Conservation (phyloP, 140 eudicot genomes). For the Anethum foeniculum region DNA sequence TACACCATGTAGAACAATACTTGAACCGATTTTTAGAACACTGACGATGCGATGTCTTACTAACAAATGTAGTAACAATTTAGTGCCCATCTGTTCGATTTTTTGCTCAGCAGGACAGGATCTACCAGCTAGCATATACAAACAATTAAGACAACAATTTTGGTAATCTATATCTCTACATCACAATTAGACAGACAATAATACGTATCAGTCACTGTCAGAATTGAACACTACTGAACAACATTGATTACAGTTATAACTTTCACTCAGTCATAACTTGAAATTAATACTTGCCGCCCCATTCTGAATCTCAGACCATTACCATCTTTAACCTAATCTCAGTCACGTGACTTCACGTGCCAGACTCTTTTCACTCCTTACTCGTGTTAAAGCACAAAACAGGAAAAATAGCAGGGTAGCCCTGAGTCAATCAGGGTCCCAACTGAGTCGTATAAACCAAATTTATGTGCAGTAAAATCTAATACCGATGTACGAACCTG, state of each 20-base stretch:
- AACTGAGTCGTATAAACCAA: background rate
- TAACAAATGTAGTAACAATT: no score
- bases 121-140: background rate
- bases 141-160: background rate
- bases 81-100: no score
- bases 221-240: slow-evolving; percentile 3
- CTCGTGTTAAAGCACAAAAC: background rate
- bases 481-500: slow-evolving; percentile 39
- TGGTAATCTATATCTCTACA: background rate
- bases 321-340: slow-evolving; percentile 2
- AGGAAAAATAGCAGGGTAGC: no score
- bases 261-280: slow-evolving; percentile 9
- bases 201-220: slow-evolving; percentile 8
- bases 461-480: background rate
- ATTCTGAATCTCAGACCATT: slow-evolving; percentile 2
- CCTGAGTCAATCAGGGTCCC: background rate
- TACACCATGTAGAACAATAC: no score
- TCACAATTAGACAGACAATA: background rate
- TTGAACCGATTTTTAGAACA: no score
- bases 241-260: slow-evolving; percentile 2
- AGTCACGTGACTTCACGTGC: slow-evolving; percentile 7
- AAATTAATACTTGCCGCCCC: slow-evolving; percentile 9
- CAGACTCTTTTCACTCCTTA: background rate
- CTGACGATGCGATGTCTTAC: no score
- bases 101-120: no score